A percentile compares a stretch with the other conserved stretches of the same genome.
phyloP scores from a whole-genome alignment of 257 asterid species.

The Solanum ahanhuiri region DNA sequence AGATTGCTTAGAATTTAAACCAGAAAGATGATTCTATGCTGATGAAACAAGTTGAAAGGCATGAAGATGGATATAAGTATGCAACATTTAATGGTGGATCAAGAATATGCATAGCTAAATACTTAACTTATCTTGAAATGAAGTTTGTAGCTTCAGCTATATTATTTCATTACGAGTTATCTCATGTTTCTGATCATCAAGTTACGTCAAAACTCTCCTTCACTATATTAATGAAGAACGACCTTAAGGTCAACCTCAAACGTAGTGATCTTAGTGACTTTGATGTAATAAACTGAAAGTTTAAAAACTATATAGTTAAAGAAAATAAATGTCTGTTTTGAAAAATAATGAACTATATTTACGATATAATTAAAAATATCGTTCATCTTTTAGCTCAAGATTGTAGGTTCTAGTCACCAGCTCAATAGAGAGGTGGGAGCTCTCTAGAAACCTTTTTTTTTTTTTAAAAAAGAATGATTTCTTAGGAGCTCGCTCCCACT shows the following conservation, averaged over 20 bases:
- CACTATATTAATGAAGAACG: neutral
- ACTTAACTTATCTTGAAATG: neutral
- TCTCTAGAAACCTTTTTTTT: neutral
- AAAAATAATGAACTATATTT: no score
- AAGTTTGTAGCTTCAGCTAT: neutral
- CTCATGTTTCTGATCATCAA: neutral
- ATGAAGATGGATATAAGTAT: neutral
- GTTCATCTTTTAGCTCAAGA: neutral
- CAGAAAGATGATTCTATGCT: neutral
- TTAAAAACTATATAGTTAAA: no score
- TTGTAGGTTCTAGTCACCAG: neutral
- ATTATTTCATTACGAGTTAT: neutral
- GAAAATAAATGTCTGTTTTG: no score
- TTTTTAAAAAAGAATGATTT: neutral
- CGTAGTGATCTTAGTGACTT: neutral
- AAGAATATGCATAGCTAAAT: constrained; percentile 2
- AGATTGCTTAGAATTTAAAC: neutral
- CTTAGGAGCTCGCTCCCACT: neutral
- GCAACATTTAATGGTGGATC: neutral
- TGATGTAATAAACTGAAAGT: neutral
- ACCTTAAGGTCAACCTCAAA: neutral
- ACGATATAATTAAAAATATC: no score
- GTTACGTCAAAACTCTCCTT: neutral
- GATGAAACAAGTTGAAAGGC: neutral
- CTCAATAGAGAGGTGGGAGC: neutral